A percentile compares a stretch with the other conserved stretches of the same genome.
These are phyloP conservation scores for Colletotrichum sp. DNA, from an alignment of 2,329 filamentous ascomycete species.

Conservation along the genomic window DNA sequence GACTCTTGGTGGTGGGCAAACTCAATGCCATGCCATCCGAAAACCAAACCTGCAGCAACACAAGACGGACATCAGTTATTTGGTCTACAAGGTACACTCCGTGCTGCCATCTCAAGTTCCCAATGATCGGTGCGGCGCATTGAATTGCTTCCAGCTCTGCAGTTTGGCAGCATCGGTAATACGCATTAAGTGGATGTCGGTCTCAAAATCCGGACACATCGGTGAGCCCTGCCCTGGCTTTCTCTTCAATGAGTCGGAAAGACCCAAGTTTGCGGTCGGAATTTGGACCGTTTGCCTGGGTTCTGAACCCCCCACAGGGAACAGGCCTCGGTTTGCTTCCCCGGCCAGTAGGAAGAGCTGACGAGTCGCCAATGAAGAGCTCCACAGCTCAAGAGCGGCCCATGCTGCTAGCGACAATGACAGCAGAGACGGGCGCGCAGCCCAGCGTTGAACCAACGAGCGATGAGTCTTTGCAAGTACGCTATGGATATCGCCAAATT, in stretches of 20 bases:
- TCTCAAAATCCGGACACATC: neutral
- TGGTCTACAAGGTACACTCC: neutral
- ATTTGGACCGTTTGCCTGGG: neutral
- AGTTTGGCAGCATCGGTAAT: neutral
- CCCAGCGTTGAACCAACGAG: neutral
- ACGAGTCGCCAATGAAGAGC: neutral
- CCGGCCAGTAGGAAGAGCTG: neutral
- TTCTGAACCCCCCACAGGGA: neutral
- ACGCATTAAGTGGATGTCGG: neutral
- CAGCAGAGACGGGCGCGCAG: neutral
- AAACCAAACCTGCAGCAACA: neutral
- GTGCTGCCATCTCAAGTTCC: neutral
- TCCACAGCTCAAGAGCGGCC: neutral
- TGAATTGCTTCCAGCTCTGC: neutral
- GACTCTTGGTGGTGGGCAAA: neutral
- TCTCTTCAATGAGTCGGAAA: neutral
- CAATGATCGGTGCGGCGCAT: neutral
- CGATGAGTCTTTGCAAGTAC: neutral
- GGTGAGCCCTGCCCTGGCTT: neutral
- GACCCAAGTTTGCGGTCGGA: neutral
- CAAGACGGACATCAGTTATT: neutral
- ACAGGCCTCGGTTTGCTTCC: constrained; percentile 9
- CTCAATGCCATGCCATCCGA: neutral
- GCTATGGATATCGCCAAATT: neutral
- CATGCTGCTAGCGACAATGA: neutral